Evolutionary conservation across 2,329 filamentous ascomycete species (phyloP).

Genomic region (Scedosporium aurantiacum): DNA sequence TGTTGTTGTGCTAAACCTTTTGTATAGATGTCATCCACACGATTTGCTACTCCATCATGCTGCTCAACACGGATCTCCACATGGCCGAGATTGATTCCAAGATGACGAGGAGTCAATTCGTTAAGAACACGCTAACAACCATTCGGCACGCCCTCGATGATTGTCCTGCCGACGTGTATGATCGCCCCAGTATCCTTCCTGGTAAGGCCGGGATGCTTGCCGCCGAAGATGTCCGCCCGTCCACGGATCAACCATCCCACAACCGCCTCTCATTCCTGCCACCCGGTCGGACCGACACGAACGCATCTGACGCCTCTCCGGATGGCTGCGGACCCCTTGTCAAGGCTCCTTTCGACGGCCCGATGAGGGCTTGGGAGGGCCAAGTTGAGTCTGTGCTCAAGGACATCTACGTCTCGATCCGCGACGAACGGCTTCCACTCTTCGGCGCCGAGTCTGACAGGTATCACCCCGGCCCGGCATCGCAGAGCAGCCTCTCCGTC

Average conservation of each 20-base stretch:
- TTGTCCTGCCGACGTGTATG: constrained; percentile 55
- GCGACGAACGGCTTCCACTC: constrained; percentile 73
- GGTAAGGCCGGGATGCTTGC: constrained; percentile 23
- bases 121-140: constrained; percentile 92
- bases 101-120: constrained; percentile 90
- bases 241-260: constrained; percentile 26
- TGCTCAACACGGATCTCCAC: constrained; percentile 93
- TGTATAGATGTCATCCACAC: constrained; percentile 80
- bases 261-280: constrained; percentile 41
- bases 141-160: constrained; percentile 68
- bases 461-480: constrained; percentile 24
- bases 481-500: constrained; percentile 58
- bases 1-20: constrained; percentile 18
- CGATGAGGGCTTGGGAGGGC: constrained; percentile 70
- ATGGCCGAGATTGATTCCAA: constrained; percentile 90
- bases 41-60: constrained; percentile 89
- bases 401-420: constrained; percentile 82
- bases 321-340: constrained; percentile 63
- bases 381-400: constrained; percentile 88
- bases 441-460: constrained; percentile 55
- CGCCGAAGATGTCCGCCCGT: constrained; percentile 21
- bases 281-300: constrained; percentile 30
- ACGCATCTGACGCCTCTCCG: constrained; percentile 20
- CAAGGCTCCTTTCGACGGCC: constrained; percentile 62
- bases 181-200: constrained; percentile 45